Base-by-base conservation (phyloP, 2,329 filamentous ascomycete species). In the Daldinia sp. region DNA sequence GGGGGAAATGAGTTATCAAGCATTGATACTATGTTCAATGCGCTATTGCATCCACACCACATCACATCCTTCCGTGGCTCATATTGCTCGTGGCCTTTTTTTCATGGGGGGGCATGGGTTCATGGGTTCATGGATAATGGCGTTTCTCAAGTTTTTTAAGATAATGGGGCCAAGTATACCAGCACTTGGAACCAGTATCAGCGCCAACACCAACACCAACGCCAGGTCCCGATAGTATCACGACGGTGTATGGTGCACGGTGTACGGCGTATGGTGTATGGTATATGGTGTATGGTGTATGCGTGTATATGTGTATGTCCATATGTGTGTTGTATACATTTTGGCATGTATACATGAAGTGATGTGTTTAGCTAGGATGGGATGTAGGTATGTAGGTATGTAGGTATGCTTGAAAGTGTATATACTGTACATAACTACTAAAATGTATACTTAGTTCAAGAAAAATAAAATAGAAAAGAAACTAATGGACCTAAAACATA, bases 1-100 rank as follows among this genome's bases (percentile, higher is more conserved):
- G 69, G 71, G 70, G 73, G 71, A 74, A 74, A 73, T 73, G 70
- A 70, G 61, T 66, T 69, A 67, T 70, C 67, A 70, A 69, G 71
- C 50, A 53, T 69, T 71, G 67, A 72, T 69, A 67, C 68, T n/a
- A n/a, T n/a, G n/a, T 71, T 73, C 69, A 72, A 72, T 73, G 72
- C 71, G 70, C 70, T 69, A 72, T 71, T 72, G 70, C 71, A 71
- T 71, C 71, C 70, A 73, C 72, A 71, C 68, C 65, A 69, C 68
- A 71, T 66, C 63, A 69, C 68, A 68, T 64, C 68, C 68, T 70
- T 68, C 65, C 64, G 63, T 70, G 68, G 70, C 68, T 68, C 69
- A 58, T n/a, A n/a, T 43, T 43, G 19, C 19, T 43, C 39, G 23
- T 43, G 19, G 39, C 39, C n/a, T n/a, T n/a, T n/a, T n/a, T n/a